phyloP scores from a whole-genome alignment of 2,329 filamentous ascomycete species.

The Apiospora kogelbergensis region DNA sequence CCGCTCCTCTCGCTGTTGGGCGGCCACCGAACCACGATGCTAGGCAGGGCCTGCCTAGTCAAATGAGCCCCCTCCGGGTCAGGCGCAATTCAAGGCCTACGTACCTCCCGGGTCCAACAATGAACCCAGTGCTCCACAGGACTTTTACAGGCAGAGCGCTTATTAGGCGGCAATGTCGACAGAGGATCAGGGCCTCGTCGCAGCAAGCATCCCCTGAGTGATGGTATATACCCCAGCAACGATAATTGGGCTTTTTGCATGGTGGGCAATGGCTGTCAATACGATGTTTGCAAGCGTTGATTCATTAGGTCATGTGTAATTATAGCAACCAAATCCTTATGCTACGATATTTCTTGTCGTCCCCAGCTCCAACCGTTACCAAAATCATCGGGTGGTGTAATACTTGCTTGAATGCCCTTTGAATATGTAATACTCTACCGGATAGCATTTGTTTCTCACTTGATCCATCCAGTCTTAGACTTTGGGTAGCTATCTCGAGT shows the following conservation, averaged over 20 bases:
- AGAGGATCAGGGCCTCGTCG: not conserved
- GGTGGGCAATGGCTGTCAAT: not conserved
- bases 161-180: conserved; percentile 22
- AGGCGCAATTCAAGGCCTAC: conserved; percentile 62
- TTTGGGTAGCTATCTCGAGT: no score
- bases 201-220: not conserved
- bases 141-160: conserved; percentile 54
- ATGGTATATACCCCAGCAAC: conserved; percentile 1
- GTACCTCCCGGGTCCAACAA: conserved; percentile 43
- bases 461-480: no score
- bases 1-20: conserved; percentile 30
- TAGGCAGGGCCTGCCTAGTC: conserved; percentile 50
- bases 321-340: not conserved
- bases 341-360: not conserved
- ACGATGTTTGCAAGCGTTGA: not conserved
- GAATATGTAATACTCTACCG: no score
- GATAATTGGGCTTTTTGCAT: not conserved
- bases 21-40: conserved; percentile 42
- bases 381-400: no score
- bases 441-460: no score
- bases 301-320: not conserved
- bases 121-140: conserved; percentile 50
- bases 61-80: conserved; percentile 30
- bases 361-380: no score
- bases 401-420: no score